Evolutionary conservation across 768 basidiomycete genomes (phyloP), one percentile per base, ranked within the genome.

Genomic region (Punctularia strigosozonata): DNA sequence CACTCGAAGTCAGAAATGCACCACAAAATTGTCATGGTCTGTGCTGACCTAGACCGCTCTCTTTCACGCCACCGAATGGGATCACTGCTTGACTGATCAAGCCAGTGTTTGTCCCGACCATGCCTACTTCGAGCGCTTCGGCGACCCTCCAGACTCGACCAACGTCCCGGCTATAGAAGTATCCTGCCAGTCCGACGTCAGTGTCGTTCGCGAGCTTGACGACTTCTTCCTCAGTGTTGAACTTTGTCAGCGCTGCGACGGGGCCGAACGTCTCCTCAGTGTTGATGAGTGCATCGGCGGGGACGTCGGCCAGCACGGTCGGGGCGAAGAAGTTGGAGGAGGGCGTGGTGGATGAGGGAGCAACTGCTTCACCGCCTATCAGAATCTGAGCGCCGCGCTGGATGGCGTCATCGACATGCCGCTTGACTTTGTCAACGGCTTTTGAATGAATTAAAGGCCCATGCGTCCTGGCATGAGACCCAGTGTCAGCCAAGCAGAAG

Each of bases 201-300:
- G 79, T 69, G 48, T 73, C 63, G 58, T 99, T 98, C 23, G 94
- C 94, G 37, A 89, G 59, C 47, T 69, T 66, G 40, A 98, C 67
- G 1, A 90, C 91, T 57, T 98, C 84, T 31, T 91, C 90, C 61
- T 99, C 95, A 0, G 89, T 90, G 57, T 86, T 77, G 53, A 99
- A 99, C 53, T 80, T 81, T 55, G 73, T 79, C 18, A 99, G 63
- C 5, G 85, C 82, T 1, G 90, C 90, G 26, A 94, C 58, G 1
- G 89, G 92, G 0, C 94, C 95, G 51, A 99, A 99, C 0, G 95
- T 98, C 67, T 99, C 95, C 56, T 98, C 95, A 7, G 51, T 52
- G 49, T 75, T 71, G 49, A 94, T 53, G 25, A 70, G 61, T 7
- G 88, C 84, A 20, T 69, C 63, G 17, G 59, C 25, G 0, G 85